Evolutionary conservation across 2,329 filamentous ascomycete genomes (phyloP), one percentile per base, ranked within the genome.

Genomic region (Coleophoma cylindrospora): DNA sequence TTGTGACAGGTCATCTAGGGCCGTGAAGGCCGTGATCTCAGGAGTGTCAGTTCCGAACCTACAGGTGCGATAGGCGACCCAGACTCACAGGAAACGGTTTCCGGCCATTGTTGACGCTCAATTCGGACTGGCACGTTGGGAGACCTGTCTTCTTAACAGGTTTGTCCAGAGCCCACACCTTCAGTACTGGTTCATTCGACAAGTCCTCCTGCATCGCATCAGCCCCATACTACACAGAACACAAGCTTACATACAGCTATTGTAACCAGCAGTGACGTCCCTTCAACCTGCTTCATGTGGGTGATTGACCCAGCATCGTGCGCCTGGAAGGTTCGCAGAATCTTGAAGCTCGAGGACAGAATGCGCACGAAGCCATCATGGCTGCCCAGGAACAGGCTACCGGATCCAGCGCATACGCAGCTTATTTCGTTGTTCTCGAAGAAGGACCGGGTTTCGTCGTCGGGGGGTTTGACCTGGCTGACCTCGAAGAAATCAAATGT

Each of bases 401-500:
- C 87, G 49, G 90, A 91, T 37, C 92, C 92, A 32, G 91, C 87
- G 66, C 88, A 90, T 44, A 96, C 79, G 63, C 84, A 90, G 47
- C 88, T 87, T 52, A 95, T 84, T 60, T 91, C 89, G 66, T 80
- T 82, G 79, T 88, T 87, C 69, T 91, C 86, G 73, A 95, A 87
- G 65, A 91, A 79, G 64, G 83, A 79, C 60, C 84, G 83, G 66
- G 83, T 86, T 66, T 95, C 89, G 64, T 86, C 86, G 68, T 95
- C 87, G 60, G 80, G 80, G 62, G 81, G 80, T 65, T 86, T 83
- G 69, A 96, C 84, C 67, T 88, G 86, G 67, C 84, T 84, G 69
- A 95, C 90, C 72, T 96, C 90, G 81, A 99, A 97, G 84, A 99
- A 99, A 79, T 95, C 91, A 76, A 99, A 99, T 61, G 87, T 86